Conservation (phyloP, 2,329 filamentous ascomycete species). For the Penicillium sp. region DNA sequence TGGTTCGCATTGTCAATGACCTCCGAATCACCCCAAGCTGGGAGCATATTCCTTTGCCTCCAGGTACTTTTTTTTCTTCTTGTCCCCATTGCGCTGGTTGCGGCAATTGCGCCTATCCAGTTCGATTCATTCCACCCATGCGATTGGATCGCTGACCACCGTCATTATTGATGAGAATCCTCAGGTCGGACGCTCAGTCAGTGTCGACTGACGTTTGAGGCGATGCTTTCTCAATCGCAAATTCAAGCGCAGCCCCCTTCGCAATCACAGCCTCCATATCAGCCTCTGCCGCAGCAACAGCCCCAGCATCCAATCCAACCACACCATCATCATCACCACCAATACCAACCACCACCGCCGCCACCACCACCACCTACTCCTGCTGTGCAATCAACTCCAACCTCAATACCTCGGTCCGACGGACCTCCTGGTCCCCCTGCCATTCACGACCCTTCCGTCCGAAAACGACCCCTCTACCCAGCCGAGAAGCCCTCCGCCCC, state of each 20-base stretch:
- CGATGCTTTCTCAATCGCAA: constrained; percentile 27
- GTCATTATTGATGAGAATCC: neutral
- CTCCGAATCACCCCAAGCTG: constrained; percentile 33
- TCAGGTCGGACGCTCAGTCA: constrained; percentile 37
- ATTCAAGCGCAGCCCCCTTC: neutral
- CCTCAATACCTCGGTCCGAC: constrained; percentile 21
- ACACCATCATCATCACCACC: constrained; percentile 3
- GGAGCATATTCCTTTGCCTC: constrained; percentile 39
- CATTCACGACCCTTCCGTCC: constrained; percentile 22
- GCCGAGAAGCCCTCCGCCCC: constrained; percentile 28
- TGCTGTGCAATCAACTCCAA: constrained; percentile 1
- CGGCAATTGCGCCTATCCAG: neutral
- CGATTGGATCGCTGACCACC: neutral
- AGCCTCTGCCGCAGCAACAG: neutral
- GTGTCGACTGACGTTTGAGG: constrained; percentile 31
- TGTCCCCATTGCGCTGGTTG: too few relatives aligned
- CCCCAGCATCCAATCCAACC: neutral
- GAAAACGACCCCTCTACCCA: constrained; percentile 29
- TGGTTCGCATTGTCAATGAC: constrained; percentile 36
- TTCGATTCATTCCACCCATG: constrained; percentile 4
- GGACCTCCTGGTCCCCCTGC: constrained; percentile 15
- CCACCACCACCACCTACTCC: constrained; percentile 1
- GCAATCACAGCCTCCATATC: neutral
- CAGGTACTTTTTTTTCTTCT: constrained; percentile 27
- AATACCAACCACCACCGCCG: constrained; percentile 2